A percentile compares a stretch with the other conserved stretches of the same genome.
These are phyloP conservation scores for Omphalea diandra DNA, from an alignment of 441 rosid genomes.

Conservation along the genomic window DNA sequence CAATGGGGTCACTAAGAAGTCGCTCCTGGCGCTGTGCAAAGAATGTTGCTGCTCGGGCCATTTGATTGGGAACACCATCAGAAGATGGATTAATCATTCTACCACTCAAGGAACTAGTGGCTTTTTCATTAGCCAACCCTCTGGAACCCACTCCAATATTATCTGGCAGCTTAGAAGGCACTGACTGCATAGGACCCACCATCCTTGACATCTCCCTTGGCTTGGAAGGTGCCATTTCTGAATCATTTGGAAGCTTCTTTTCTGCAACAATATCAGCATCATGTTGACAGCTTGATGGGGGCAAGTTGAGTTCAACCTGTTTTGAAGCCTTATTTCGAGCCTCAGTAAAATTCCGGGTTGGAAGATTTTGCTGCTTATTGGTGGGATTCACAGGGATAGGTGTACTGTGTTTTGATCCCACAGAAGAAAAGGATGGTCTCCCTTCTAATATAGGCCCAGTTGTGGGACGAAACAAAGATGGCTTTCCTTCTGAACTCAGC, in stretches of 20 bases:
- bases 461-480: constrained; percentile 35
- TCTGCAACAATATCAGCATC: constrained; percentile 38
- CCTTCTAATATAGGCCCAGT: constrained; percentile 39
- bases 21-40: constrained; percentile 43
- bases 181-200: constrained; percentile 34
- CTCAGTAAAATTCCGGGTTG: constrained; percentile 36
- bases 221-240: constrained; percentile 39
- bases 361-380: constrained; percentile 41
- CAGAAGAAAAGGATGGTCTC: constrained; percentile 37
- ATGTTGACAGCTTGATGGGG: constrained; percentile 51
- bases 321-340: constrained; percentile 45
- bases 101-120: constrained; percentile 29
- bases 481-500: constrained; percentile 36
- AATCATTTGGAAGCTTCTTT: constrained; percentile 43
- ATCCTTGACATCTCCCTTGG: constrained; percentile 42
- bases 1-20: constrained; percentile 60
- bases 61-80: constrained; percentile 44
- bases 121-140: constrained; percentile 56
- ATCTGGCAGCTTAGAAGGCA: constrained; percentile 45
- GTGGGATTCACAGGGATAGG: constrained; percentile 27
- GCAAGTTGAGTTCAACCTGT: constrained; percentile 76
- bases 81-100: constrained; percentile 44
- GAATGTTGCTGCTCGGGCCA: constrained; percentile 37
- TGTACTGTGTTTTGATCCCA: constrained; percentile 30
- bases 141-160: constrained; percentile 36